Conservation (phyloP, 805 yeast species). For the Candida tammaniensis region DNA sequence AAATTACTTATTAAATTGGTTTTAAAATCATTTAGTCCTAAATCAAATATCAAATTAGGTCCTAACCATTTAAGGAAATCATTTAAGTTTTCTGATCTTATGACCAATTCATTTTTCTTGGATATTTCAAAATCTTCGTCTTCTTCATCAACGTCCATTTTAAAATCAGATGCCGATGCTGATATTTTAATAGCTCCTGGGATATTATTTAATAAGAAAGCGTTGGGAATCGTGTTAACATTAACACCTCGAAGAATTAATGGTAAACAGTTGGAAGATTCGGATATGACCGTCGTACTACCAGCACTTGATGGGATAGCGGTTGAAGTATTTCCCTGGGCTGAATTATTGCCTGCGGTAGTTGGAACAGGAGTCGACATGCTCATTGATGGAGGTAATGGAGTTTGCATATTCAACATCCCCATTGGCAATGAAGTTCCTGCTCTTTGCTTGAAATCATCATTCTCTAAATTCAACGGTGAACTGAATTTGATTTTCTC, state of each 20-base stretch:
- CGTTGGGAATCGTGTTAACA: slow-evolving; percentile 57
- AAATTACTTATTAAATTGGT: slow-evolving; percentile 7
- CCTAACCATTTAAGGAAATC: slow-evolving; percentile 38
- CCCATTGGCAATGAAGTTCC: slow-evolving; percentile 2
- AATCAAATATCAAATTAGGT: slow-evolving; percentile 39
- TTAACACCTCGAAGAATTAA: slow-evolving; percentile 65
- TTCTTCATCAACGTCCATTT: slow-evolving; percentile 34
- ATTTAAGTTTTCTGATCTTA: slow-evolving; percentile 25
- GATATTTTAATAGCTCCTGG: slow-evolving; percentile 15
- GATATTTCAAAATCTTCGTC: slow-evolving; percentile 29
- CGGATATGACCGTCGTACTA: slow-evolving; percentile 15
- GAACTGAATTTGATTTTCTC: slow-evolving; percentile 13
- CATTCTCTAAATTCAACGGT: slow-evolving; percentile 11
- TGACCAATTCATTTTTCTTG: slow-evolving; percentile 29
- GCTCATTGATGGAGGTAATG: slow-evolving; percentile 6
- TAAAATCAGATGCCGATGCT: slow-evolving; percentile 24
- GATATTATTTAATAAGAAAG: slow-evolving; percentile 40
- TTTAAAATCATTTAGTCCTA: slow-evolving; percentile 23
- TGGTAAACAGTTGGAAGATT: slow-evolving; percentile 61
- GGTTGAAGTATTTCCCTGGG: background rate
- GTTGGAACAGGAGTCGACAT: slow-evolving; percentile 5
- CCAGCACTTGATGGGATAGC: background rate
- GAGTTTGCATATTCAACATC: slow-evolving; percentile 2
- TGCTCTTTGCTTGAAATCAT: slow-evolving; percentile 10
- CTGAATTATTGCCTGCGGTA: background rate